Evolutionary conservation across 148 eudicot species (phyloP).

Genomic region (Vaccinium corymbosum): DNA sequence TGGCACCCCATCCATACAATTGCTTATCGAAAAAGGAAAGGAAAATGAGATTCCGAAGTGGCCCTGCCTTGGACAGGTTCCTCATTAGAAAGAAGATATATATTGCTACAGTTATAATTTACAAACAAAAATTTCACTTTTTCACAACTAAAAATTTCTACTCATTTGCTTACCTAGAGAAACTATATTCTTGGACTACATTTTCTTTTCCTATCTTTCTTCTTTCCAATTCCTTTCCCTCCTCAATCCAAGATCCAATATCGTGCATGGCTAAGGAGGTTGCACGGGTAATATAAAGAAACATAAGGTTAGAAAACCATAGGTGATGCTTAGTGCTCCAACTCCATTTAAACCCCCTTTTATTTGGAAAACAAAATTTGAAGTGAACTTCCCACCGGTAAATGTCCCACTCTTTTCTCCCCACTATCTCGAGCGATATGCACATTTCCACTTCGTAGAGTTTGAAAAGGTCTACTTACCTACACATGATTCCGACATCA

Average conservation of each 20-base stretch:
- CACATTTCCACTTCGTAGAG: background rate
- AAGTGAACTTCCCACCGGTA: background rate
- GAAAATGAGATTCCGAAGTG: background rate
- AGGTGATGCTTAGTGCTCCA: background rate
- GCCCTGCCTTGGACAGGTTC: background rate
- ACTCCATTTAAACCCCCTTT: background rate
- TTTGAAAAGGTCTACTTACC: background rate
- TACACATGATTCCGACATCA: background rate
- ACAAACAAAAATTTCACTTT: background rate
- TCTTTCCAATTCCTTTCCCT: background rate
- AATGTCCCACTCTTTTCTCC: background rate
- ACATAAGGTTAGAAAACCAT: background rate
- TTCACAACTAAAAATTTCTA: background rate
- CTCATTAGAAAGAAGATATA: background rate
- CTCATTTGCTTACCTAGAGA: background rate
- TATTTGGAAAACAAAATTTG: background rate
- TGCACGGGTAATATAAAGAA: slow-evolving; percentile 4
- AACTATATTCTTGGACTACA: background rate
- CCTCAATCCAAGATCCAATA: background rate
- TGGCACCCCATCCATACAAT: background rate
- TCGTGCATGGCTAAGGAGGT: background rate
- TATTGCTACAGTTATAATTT: background rate
- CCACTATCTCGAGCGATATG: background rate
- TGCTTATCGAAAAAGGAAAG: background rate
- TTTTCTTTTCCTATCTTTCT: background rate